phyloP scores from a whole-genome alignment of 75 land plant species.

The Pinus albicaulis region DNA sequence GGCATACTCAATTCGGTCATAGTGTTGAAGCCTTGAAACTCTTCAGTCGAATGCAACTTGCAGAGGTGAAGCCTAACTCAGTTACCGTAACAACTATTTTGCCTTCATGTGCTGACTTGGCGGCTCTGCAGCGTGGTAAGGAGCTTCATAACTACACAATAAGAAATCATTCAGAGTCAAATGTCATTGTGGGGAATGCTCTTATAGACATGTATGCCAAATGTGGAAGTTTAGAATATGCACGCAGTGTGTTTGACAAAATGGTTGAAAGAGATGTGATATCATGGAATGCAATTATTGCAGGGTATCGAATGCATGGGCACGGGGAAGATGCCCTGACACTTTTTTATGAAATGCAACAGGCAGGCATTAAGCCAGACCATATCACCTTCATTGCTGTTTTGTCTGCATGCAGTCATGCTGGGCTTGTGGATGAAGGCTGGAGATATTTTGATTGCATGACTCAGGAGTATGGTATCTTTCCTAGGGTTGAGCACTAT shows the following conservation, averaged over 20 bases:
- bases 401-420: constrained; percentile 47
- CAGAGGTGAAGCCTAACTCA: constrained; percentile 12
- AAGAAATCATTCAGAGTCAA: constrained; percentile 12
- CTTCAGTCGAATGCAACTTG: constrained; percentile 23
- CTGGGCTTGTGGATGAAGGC: constrained; percentile 42
- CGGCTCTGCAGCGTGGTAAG: constrained; percentile 27
- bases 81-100: constrained; percentile 24
- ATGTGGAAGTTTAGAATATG: constrained; percentile 30
- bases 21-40: constrained; percentile 27
- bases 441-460: constrained; percentile 17
- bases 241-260: constrained; percentile 18
- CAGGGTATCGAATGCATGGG: constrained; percentile 27
- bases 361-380: constrained; percentile 38
- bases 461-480: constrained; percentile 19
- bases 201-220: constrained; percentile 43
- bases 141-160: constrained; percentile 18
- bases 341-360: constrained; percentile 31
- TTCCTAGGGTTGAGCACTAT: constrained; percentile 22
- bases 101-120: constrained; percentile 31
- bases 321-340: constrained; percentile 24
- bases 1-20: constrained; percentile 9
- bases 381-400: constrained; percentile 32
- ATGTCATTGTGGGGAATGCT: constrained; percentile 24
- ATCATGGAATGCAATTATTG: constrained; percentile 29
- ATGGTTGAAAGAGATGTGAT: constrained; percentile 10